Percentiles rank a stretch among this genome's conserved stretches.
Conservation (phyloP, 1,284 basidiomycete species). For the Fomes fomentarius region DNA sequence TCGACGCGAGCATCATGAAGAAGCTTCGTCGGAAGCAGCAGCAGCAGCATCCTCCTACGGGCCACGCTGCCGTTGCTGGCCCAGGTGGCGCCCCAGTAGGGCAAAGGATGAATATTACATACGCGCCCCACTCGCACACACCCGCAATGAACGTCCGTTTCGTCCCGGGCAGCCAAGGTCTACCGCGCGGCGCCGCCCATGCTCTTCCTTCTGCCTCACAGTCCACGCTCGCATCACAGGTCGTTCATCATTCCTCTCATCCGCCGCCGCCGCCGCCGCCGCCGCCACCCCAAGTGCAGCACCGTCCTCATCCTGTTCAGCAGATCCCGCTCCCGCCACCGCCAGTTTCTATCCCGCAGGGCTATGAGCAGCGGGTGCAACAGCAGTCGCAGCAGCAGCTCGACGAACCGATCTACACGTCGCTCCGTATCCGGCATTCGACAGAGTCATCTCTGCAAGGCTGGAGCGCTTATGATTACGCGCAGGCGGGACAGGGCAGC, state of each 20-base stretch:
- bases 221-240: not conserved
- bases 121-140: slow-evolving; percentile 5
- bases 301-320: too few relatives aligned
- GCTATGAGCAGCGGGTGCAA: not conserved
- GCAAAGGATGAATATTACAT: slow-evolving; percentile 7
- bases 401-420: not conserved
- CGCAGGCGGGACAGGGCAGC: not conserved
- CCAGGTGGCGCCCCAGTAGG: slow-evolving; percentile 5
- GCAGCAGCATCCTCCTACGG: too few relatives aligned
- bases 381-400: slow-evolving; percentile 3
- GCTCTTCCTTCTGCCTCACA: not conserved
- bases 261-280: not conserved
- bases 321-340: not conserved
- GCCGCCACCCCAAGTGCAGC: not conserved
- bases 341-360: too few relatives aligned
- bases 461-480: slow-evolving; percentile 20
- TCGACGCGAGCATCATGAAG: slow-evolving; percentile 43
- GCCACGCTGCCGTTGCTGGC: too few relatives aligned
- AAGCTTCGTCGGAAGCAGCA: slow-evolving; percentile 19
- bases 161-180: slow-evolving; percentile 21
- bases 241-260: not conserved
- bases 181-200: slow-evolving; percentile 2
- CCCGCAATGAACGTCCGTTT: slow-evolving; percentile 31
- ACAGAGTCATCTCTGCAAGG: slow-evolving; percentile 21
- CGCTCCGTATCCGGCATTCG: slow-evolving; percentile 9